Conservation (phyloP, 306 rosid genomes). For the Pachyrhizus erosus region DNA sequence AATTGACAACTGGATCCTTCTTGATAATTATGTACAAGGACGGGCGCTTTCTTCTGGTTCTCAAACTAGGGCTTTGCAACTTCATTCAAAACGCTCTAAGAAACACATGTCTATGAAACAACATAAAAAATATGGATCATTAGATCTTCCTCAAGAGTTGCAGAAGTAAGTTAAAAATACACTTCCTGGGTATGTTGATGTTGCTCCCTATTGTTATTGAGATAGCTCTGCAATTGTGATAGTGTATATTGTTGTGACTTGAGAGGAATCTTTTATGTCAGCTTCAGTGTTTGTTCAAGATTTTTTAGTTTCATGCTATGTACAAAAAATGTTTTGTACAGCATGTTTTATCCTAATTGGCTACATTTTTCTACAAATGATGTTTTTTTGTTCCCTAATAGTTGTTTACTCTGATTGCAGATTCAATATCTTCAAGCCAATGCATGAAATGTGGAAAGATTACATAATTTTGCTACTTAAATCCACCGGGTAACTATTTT, state of each 20-base stretch:
- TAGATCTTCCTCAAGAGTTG: conserved; percentile 66
- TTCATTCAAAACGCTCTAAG: conserved; percentile 81
- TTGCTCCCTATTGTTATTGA: neutral
- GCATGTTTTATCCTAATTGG: neutral
- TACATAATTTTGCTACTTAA: conserved; percentile 62
- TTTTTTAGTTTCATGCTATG: conserved; percentile 16
- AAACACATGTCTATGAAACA: conserved; percentile 79
- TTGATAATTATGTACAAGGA: conserved; percentile 71
- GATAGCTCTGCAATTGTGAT: neutral
- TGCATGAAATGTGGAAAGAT: conserved; percentile 92
- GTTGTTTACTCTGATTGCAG: conserved; percentile 54
- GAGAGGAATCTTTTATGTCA: neutral
- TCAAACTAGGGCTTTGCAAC: conserved; percentile 59
- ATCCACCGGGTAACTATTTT: conserved; percentile 61
- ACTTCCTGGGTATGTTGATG: neutral
- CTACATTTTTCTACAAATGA: neutral
- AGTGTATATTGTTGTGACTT: neutral
- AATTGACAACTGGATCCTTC: conserved; percentile 76
- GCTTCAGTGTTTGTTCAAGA: conserved; percentile 7
- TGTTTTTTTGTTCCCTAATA: conserved; percentile 26
- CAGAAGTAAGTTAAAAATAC: conserved; percentile 60
- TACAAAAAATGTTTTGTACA: neutral
- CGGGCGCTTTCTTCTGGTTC: conserved; percentile 50
- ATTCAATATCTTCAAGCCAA: conserved; percentile 67
- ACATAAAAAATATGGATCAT: conserved; percentile 67